Conservation (phyloP, 148 eudicot genomes). For the Fagopyrum homotropicum region DNA sequence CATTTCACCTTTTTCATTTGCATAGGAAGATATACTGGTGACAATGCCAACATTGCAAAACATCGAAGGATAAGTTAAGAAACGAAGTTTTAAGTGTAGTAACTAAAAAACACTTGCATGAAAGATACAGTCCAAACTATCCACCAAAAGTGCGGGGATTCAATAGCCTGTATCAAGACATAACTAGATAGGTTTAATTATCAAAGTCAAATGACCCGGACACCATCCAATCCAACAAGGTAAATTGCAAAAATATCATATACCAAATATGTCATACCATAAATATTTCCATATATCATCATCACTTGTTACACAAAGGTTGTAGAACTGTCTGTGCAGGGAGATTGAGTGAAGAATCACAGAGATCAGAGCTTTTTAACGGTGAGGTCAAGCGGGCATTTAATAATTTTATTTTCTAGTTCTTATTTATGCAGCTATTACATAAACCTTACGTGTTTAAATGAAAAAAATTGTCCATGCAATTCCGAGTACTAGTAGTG, state of each 20-base stretch:
- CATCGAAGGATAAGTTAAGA: neutral
- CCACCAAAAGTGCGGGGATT: constrained; percentile 96
- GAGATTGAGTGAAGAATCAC: too few species aligned
- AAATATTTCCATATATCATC: neutral
- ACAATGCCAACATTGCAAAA: constrained; percentile 61
- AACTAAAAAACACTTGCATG: constrained; percentile 43
- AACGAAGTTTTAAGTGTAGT: neutral
- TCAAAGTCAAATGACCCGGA: neutral
- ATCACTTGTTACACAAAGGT: too few species aligned
- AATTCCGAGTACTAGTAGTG: too few species aligned
- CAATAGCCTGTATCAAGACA: constrained; percentile 55
- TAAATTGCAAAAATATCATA: neutral
- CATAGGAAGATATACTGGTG: constrained; percentile 66
- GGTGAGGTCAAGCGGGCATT: too few species aligned
- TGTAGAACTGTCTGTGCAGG: too few species aligned
- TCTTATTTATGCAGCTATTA: too few species aligned
- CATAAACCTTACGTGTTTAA: too few species aligned
- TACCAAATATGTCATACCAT: neutral
- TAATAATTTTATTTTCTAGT: too few species aligned
- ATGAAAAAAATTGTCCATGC: too few species aligned
- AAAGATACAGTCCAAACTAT: constrained; percentile 92
- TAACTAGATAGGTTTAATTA: constrained; percentile 3
- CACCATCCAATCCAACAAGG: too few species aligned
- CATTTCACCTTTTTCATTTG: constrained; percentile 78
- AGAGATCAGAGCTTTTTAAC: too few species aligned